Percentiles rank a stretch among this genome's conserved stretches.
Conservation (phyloP, 257 asterid species). For the Solanum bukasovii region DNA sequence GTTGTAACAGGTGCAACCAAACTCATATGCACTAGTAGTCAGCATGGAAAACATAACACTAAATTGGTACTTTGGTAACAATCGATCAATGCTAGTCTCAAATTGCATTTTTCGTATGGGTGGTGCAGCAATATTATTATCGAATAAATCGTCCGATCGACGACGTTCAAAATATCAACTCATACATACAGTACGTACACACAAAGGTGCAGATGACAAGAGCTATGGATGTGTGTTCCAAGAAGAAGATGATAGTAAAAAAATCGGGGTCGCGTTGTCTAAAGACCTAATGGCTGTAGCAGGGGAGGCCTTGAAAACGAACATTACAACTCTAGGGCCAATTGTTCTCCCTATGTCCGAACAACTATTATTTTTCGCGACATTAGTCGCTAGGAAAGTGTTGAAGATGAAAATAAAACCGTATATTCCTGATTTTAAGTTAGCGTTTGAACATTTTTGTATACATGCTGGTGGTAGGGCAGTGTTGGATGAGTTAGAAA, state of each 20-base stretch:
- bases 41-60: constrained; percentile 62
- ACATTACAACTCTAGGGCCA: constrained; percentile 42
- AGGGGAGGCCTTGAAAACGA: constrained; percentile 40
- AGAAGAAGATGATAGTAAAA: constrained; percentile 34
- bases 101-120: constrained; percentile 73
- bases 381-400: constrained; percentile 37
- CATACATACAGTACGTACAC: constrained; percentile 50
- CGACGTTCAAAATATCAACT: constrained; percentile 51
- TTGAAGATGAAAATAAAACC: constrained; percentile 35
- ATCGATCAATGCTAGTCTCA: constrained; percentile 55
- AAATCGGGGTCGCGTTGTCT: constrained; percentile 29
- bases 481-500: constrained; percentile 36
- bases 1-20: constrained; percentile 44
- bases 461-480: constrained; percentile 47
- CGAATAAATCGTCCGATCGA: constrained; percentile 34
- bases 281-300: constrained; percentile 48
- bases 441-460: constrained; percentile 44
- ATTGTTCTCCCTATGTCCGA: constrained; percentile 59
- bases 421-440: constrained; percentile 39
- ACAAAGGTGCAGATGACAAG: constrained; percentile 54
- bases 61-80: constrained; percentile 64
- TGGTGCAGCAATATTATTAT: constrained; percentile 62
- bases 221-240: constrained; percentile 57
- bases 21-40: constrained; percentile 62
- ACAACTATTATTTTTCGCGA: constrained; percentile 36